phyloP scores from a whole-genome alignment of 345 rosid species.

The Fremontodendron californicum region DNA sequence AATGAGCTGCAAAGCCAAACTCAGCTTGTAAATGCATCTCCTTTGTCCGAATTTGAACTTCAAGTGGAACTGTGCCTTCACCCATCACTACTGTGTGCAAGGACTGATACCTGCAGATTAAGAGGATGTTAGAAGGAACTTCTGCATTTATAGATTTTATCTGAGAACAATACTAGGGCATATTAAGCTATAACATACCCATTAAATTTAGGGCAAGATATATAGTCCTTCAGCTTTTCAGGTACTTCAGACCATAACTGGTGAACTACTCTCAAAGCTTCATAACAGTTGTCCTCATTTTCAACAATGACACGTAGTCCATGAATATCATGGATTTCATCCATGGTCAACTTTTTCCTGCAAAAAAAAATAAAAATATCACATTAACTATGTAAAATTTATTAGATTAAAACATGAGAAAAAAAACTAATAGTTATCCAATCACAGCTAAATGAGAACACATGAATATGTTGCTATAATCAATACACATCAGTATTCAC shows the following conservation, averaged over 20 bases:
- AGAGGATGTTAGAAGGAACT: constrained; percentile 21
- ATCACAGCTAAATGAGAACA: neutral
- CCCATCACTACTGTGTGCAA: constrained; percentile 84
- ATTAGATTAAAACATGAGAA: neutral
- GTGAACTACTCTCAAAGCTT: constrained; percentile 65
- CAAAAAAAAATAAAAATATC: constrained; percentile 17
- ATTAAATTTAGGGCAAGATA: constrained; percentile 67
- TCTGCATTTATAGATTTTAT: neutral
- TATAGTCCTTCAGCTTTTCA: constrained; percentile 88
- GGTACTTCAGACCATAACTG: constrained; percentile 82
- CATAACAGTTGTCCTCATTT: constrained; percentile 73
- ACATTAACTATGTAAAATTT: constrained; percentile 6
- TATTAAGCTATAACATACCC: constrained; percentile 50
- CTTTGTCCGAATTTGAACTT: constrained; percentile 90
- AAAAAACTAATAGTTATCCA: neutral
- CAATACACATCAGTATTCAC: neutral
- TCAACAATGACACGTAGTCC: constrained; percentile 85
- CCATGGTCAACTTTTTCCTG: constrained; percentile 82
- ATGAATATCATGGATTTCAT: constrained; percentile 90
- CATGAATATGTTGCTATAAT: neutral
- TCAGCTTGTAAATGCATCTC: constrained; percentile 97
- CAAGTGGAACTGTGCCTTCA: constrained; percentile 70
- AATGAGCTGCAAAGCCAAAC: constrained; percentile 94
- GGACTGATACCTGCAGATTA: constrained; percentile 64
- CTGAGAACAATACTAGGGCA: neutral